Percentiles rank a stretch among this genome's conserved stretches.
Conservation (phyloP, 1,284 basidiomycete species). For the Leucoagaricus sp. region DNA sequence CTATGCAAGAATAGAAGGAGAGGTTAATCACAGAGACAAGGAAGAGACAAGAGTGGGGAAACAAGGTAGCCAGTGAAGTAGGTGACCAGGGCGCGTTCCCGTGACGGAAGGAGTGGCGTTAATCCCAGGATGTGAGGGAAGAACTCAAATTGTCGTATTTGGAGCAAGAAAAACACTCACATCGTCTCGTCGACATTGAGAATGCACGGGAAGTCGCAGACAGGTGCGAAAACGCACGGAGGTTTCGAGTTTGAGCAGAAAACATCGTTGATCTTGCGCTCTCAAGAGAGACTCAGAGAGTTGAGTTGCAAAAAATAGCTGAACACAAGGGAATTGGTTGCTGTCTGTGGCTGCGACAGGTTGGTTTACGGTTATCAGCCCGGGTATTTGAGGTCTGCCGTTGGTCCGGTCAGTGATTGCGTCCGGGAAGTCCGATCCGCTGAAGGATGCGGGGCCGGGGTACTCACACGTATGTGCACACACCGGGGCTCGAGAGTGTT, state of each 20-base stretch:
- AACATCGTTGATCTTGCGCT: not conserved
- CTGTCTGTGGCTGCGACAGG: not conserved
- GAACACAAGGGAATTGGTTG: not conserved
- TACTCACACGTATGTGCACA: too few relatives aligned
- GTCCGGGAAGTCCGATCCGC: too few relatives aligned
- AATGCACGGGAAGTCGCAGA: slow-evolving; percentile 4
- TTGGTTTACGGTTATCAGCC: not conserved
- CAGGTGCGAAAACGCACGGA: slow-evolving; percentile 8
- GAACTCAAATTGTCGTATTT: not conserved
- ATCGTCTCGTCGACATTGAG: slow-evolving; percentile 10
- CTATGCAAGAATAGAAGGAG: not conserved
- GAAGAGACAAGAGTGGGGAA: not conserved
- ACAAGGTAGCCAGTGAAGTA: not conserved
- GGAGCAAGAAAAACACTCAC: slow-evolving; percentile 3
- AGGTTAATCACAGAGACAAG: not conserved
- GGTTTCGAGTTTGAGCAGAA: slow-evolving; percentile 8
- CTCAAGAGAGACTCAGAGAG: not conserved
- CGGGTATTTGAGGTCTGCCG: too few relatives aligned
- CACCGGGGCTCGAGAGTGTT: too few relatives aligned
- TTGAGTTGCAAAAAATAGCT: not conserved
- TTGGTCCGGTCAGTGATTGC: too few relatives aligned
- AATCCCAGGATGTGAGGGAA: not conserved
- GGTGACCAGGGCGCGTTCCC: not conserved
- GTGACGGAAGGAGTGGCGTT: not conserved
- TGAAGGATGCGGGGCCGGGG: too few relatives aligned